Evolutionary conservation across 176 grass and related monocot genomes (phyloP).

Genomic region (Musa acuminata): DNA sequence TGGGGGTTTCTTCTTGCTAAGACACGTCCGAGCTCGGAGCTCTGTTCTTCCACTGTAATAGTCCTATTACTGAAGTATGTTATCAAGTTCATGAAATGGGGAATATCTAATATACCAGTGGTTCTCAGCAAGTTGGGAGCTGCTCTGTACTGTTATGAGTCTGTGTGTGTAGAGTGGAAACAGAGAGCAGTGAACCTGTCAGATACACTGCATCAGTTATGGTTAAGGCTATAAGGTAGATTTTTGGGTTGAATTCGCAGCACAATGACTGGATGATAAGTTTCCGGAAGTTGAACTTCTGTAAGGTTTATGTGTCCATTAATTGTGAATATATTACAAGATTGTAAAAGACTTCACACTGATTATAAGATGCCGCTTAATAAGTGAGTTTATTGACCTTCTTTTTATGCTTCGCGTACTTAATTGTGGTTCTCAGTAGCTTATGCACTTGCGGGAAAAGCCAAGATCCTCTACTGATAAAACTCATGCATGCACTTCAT

Average conservation of each 20-base stretch:
- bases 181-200: neutral
- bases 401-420: neutral
- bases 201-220: neutral
- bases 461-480: neutral
- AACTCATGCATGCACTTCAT: neutral
- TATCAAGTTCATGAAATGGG: neutral
- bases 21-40: conserved; percentile 9
- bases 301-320: neutral
- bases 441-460: neutral
- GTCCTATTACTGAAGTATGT: neutral
- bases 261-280: neutral
- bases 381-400: neutral
- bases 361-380: neutral
- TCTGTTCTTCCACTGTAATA: neutral
- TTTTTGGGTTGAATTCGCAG: neutral
- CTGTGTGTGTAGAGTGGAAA: neutral
- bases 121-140: conserved; percentile 9
- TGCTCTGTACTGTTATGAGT: neutral
- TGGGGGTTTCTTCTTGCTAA: conserved; percentile 21
- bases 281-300: neutral
- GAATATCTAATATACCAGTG: neutral
- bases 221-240: neutral
- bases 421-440: neutral
- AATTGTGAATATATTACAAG: neutral
- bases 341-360: neutral